Evolutionary conservation across 2,329 filamentous ascomycete species (phyloP), one percentile per base, ranked within the genome.

Genomic region (Alternaria burnsii): DNA sequence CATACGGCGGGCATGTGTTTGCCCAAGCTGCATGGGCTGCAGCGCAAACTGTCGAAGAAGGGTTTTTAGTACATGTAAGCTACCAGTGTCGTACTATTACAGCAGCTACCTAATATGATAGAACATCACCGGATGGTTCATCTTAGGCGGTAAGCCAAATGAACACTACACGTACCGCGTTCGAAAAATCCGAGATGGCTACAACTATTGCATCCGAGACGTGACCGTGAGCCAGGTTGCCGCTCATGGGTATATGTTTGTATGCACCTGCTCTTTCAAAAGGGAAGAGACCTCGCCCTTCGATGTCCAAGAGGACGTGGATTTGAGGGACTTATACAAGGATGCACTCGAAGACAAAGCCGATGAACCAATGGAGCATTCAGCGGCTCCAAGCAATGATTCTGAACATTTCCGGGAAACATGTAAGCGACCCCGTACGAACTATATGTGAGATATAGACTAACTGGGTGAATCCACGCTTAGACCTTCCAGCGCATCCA

Each of bases 1-100:
- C 84, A 0, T 87, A 85, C 71, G 85, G 85, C 12, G 85, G 85
- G 1, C 84, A 87, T 75, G 84, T 86, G 5, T 87, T 83, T 65
- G 82, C 83, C n/a, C 85, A 87, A 71, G 82, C 85, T 32, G 84
- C 83, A 16, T 87, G 83, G 78, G 85, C 85, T 16, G 85, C 85
- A 9, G 82, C 82, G 9, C 82, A 86, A 61, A 87, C 85, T 2
- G 82, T 87, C 12, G 70, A 67, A 6, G 73, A 78, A 28, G 85
- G 83, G 2, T 82, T 85, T 51, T 69, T 86, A 28, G 76, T 87
- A 22, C 84, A 86, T 74, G 84, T 86, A 76, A 71, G 32, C 32
- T 36, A 6, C 32, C 5, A 12, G 32, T 14, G 18, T 14, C 34
- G 16, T 30, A 16, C 20, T 34, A 8, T 3, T 8, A 43, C 26